Base-by-base conservation (phyloP, 2,329 filamentous ascomycete genomes). In the Scedosporium dehoogii region DNA sequence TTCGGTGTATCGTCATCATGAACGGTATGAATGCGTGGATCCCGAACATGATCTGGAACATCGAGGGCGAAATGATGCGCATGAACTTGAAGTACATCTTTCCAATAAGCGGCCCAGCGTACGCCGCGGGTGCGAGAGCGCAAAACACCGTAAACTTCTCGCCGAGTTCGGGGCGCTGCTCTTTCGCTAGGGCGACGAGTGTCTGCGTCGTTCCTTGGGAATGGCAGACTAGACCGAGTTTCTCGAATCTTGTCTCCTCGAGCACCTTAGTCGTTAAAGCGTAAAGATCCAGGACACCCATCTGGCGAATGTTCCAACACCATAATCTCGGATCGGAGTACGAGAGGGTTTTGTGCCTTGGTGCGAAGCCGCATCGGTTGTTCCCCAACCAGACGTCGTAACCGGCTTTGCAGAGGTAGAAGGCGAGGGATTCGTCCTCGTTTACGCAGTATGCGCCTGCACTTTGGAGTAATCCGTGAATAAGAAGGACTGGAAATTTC, bases 371-470 rank as follows among this genome's bases (percentile, higher is more conserved):
- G 70, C 92, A 96, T 21, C 93, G 84, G 71, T 96, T 97, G 75
- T 96, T 96, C 4, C 93, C 93, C 16, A 97, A 80, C 92, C 92
- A 97, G 46, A 97, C 91, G 72, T 97, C 93, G 73, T 91, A 97
- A 1, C 92, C 92, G 0, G 89, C 86, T 74, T 96, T 96, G 73
- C 90, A 92, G 6, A 97, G 85, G 76, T 88, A 96, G 74, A 97
- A 97, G 0, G 93, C 92, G 6, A 97, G 81, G 27, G 89, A 93
- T 67, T 91, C 86, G 65, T 96, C 92, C 69, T 96, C 92, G 71
- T 93, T 96, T 66, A 87, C 87, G 73, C 92, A 96, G 71, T 91
- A 97, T 0, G 92, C 90, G 3, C 93, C 92, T 0, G 91, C 85
- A 61, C 88, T 92, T 75, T 97, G 93, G 6, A 97, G 78, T 2